Conservation (phyloP, 495 filamentous ascomycete genomes). For the Penicillium malachiteum region DNA sequence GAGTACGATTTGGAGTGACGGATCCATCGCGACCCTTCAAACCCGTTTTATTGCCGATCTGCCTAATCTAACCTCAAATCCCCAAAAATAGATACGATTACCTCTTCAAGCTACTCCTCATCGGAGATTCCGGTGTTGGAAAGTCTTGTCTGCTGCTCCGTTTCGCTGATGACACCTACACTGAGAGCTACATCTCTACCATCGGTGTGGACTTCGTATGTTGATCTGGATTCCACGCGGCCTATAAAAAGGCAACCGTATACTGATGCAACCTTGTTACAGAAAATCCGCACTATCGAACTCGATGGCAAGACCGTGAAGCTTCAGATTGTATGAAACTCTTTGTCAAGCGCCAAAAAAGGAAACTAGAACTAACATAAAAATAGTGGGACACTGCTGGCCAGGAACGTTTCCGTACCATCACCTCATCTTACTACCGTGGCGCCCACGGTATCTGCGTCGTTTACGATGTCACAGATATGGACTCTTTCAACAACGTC, state of each 20-base stretch:
- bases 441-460: constrained; percentile 98
- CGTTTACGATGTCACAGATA: constrained; percentile 99
- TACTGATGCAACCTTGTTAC: constrained; percentile 26
- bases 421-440: constrained; percentile 99
- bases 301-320: constrained; percentile 99
- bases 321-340: constrained; percentile 85
- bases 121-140: constrained; percentile 99
- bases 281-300: constrained; percentile 99
- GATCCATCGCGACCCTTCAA: not conserved
- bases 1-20: constrained; percentile 17
- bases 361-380: constrained; percentile 16
- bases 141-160: constrained; percentile 98
- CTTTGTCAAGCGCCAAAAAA: not conserved
- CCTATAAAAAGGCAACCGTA: constrained; percentile 1
- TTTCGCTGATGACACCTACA: constrained; percentile 99
- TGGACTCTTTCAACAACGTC: constrained; percentile 99
- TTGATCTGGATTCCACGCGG: constrained; percentile 19
- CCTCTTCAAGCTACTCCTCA: constrained; percentile 99
- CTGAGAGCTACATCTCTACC: constrained; percentile 99
- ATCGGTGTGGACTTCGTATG: constrained; percentile 99
- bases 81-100: constrained; percentile 85
- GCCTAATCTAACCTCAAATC: constrained; percentile 26
- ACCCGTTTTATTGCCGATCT: constrained; percentile 12
- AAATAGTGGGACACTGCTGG: constrained; percentile 96
- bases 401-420: constrained; percentile 98